phyloP scores from a whole-genome alignment of 202 grass and related monocot species.

The Panicum virgatum region DNA sequence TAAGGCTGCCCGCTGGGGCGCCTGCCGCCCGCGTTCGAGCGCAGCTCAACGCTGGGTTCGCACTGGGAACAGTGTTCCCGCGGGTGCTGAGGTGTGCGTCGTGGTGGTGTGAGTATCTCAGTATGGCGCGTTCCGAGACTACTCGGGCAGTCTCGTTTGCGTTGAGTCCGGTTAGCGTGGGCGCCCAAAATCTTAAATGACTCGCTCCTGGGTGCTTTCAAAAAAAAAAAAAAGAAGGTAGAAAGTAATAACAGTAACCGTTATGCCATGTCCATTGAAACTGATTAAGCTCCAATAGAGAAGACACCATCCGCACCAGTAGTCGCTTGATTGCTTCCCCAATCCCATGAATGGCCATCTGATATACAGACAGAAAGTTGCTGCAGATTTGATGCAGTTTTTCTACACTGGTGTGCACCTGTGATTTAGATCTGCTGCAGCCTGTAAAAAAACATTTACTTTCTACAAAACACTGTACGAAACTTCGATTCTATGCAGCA shows the following conservation, averaged over 20 bases:
- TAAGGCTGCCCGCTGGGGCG: no score
- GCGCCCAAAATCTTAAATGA: no score
- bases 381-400: not conserved
- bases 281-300: conserved; percentile 18
- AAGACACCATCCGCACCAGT: not conserved
- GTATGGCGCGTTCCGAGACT: no score
- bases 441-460: not conserved
- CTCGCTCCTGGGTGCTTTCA: no score
- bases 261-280: conserved; percentile 30
- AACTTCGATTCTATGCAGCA: not conserved
- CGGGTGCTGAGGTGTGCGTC: no score
- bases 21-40: no score
- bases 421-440: not conserved
- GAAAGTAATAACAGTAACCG: conserved; percentile 27
- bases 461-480: not conserved
- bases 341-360: conserved; percentile 23
- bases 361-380: not conserved
- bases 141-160: no score
- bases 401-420: not conserved
- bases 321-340: conserved; percentile 10
- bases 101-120: no score
- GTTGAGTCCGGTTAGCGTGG: no score
- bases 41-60: no score
- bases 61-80: no score
- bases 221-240: not conserved